A percentile compares a stretch with the other conserved stretches of the same genome.
Evolutionary conservation across 805 yeast species (phyloP).

Genomic region (Ogataea polymorpha): DNA sequence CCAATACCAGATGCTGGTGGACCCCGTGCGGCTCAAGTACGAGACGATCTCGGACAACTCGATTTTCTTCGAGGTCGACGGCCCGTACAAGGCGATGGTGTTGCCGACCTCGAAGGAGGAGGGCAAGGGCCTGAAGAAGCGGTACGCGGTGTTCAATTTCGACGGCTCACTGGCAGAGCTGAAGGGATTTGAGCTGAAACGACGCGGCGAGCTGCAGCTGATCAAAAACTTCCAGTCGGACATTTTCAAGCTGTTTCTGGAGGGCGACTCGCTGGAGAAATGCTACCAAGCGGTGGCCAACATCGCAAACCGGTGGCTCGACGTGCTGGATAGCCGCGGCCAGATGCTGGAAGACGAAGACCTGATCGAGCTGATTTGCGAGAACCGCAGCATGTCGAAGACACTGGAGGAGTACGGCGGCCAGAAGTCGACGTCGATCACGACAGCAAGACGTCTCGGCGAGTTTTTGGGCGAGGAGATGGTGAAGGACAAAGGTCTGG

Average conservation of each 20-base stretch:
- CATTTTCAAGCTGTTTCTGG: conserved; percentile 84
- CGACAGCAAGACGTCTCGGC: conserved; percentile 90
- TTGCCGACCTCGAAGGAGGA: conserved; percentile 96
- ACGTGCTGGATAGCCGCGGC: conserved; percentile 86
- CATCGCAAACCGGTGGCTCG: conserved; percentile 95
- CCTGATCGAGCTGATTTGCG: conserved; percentile 90
- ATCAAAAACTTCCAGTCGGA: conserved; percentile 95
- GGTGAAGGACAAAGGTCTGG: conserved; percentile 95
- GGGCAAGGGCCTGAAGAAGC: conserved; percentile 91
- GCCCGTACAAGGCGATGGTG: conserved; percentile 97
- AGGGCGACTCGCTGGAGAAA: conserved; percentile 71
- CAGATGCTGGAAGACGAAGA: conserved; percentile 88
- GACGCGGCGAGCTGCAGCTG: conserved; percentile 93
- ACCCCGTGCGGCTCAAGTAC: conserved; percentile 65
- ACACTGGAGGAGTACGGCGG: conserved; percentile 82
- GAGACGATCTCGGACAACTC: conserved; percentile 84
- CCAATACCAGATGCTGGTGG: conserved; percentile 85
- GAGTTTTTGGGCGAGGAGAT: conserved; percentile 94
- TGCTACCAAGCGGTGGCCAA: conserved; percentile 89
- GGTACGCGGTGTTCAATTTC: conserved; percentile 95
- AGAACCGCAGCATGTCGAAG: conserved; percentile 92
- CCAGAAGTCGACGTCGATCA: conserved; percentile 92
- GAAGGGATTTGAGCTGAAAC: conserved; percentile 93
- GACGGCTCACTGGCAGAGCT: conserved; percentile 94
- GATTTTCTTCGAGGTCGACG: conserved; percentile 97